These are phyloP conservation scores for Erodium moschatum DNA, from an alignment of 441 rosid genomes.

Conservation along the genomic window DNA sequence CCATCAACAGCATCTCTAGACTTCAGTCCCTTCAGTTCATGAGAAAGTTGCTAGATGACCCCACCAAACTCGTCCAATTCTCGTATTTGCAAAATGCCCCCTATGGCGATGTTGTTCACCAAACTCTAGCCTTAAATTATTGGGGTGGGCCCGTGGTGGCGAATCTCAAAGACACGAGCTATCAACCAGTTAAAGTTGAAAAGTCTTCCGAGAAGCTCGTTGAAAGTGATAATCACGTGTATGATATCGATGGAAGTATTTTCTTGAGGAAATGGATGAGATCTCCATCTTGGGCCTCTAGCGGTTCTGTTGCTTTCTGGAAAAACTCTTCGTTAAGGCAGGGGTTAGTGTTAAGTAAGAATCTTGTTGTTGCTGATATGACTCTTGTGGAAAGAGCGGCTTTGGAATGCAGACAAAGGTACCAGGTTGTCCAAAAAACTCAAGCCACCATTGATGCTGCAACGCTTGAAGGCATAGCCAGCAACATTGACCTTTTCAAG, in stretches of 20 bases:
- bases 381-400: constrained; percentile 74
- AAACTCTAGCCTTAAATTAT: constrained; percentile 71
- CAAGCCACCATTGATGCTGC: constrained; percentile 98
- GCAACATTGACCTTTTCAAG: constrained; percentile 94
- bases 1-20: constrained; percentile 65
- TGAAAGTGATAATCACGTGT: constrained; percentile 44
- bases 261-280: constrained; percentile 86
- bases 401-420: constrained; percentile 53
- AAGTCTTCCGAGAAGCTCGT: constrained; percentile 33
- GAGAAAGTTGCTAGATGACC: constrained; percentile 79
- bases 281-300: constrained; percentile 81
- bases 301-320: constrained; percentile 72
- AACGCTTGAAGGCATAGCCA: constrained; percentile 79
- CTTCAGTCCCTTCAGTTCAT: constrained; percentile 82
- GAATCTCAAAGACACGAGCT: constrained; percentile 21
- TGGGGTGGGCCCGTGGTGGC: constrained; percentile 83
- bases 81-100: constrained; percentile 75
- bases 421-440: constrained; percentile 63
- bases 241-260: constrained; percentile 84
- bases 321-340: constrained; percentile 45
- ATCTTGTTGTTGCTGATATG: constrained; percentile 67
- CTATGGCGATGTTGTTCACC: constrained; percentile 62
- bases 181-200: constrained; percentile 13
- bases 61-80: constrained; percentile 72
- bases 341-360: constrained; percentile 69